Evolutionary conservation across 83 land plant genomes (phyloP), one percentile per base, ranked within the genome.

Genomic region (Isoetes engelmannii): DNA sequence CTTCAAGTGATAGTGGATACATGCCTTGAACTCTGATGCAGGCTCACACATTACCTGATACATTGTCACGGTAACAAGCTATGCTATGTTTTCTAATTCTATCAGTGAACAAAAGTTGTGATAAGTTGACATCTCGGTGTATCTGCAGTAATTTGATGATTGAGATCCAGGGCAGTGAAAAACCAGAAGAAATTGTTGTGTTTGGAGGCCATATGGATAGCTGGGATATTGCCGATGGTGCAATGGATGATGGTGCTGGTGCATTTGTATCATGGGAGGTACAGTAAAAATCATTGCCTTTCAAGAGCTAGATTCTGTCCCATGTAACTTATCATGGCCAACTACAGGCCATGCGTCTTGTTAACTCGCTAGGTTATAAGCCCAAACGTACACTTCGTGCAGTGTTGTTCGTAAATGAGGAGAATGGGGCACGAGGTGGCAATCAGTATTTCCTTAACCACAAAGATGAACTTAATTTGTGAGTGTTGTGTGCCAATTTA

Each of bases 181-280:
- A 69, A 51, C 77, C 81, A 4, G 66, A 74, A 6, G 81, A 78
- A 62, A 45, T 68, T 19, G 73, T 78, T 43, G 77, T 78, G 15
- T 61, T 78, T 13, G 81, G 81, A 15, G 81, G 81, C 7, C 81
- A 78, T 47, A 78, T 69, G 54, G 81, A 78, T 42, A 78, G 81
- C 61, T 78, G 81, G 81, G 81, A 78, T 21, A 78, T 78, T 69
- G 77, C 81, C 10, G 81, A 78, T 48, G 81, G 81, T 57, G 81
- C 81, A 15, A 78, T 78, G 81, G 81, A 78, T 70, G 81, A 78
- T 62, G 81, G 76, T 15, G 81, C 68, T 6, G 81, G 81, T 53
- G 81, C 77, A 48, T 73, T 73, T 62, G 81, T 73, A 5, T 58
- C 77, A 12, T 78, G 81, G 81, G 81, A 78, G 72, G 81, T 69